Evolutionary conservation across 495 filamentous ascomycete genomes (phyloP).

Genomic region (Astrothelium subdiscretum): DNA sequence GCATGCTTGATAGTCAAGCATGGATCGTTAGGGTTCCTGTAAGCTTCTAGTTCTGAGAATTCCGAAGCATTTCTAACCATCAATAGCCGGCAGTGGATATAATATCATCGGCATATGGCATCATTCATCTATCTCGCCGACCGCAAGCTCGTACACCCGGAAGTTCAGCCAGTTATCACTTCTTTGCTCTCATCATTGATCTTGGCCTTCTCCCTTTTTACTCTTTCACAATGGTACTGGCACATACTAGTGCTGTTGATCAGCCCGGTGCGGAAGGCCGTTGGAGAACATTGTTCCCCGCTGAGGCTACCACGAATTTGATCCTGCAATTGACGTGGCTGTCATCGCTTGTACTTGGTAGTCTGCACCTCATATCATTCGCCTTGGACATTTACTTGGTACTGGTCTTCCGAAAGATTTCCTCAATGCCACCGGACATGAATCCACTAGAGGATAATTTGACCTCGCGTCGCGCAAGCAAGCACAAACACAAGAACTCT

Average conservation of each 20-base stretch:
- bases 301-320: conserved; percentile 34
- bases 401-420: conserved; percentile 68
- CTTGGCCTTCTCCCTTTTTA: conserved; percentile 64
- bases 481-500: conserved; percentile 63
- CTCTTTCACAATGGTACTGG: conserved; percentile 53
- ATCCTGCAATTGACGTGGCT: conserved; percentile 56
- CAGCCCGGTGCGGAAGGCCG: conserved; percentile 31
- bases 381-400: conserved; percentile 58
- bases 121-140: conserved; percentile 62
- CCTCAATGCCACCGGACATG: conserved; percentile 74
- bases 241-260: conserved; percentile 37
- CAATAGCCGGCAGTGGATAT: conserved; percentile 59
- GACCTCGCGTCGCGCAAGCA: conserved; percentile 50
- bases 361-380: conserved; percentile 59
- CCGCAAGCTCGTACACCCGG: conserved; percentile 56
- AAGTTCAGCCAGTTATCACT: conserved; percentile 72
- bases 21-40: conserved; percentile 75
- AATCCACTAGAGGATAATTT: conserved; percentile 81
- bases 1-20: conserved; percentile 44
- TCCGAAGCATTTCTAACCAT: conserved; percentile 4
- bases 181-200: conserved; percentile 67
- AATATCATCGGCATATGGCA: conserved; percentile 57
- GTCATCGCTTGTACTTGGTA: conserved; percentile 45
- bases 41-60: conserved; percentile 26
- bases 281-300: conserved; percentile 42